phyloP scores from a whole-genome alignment of 352 stramenopile genomes.

The Globisporangium middletonii region DNA sequence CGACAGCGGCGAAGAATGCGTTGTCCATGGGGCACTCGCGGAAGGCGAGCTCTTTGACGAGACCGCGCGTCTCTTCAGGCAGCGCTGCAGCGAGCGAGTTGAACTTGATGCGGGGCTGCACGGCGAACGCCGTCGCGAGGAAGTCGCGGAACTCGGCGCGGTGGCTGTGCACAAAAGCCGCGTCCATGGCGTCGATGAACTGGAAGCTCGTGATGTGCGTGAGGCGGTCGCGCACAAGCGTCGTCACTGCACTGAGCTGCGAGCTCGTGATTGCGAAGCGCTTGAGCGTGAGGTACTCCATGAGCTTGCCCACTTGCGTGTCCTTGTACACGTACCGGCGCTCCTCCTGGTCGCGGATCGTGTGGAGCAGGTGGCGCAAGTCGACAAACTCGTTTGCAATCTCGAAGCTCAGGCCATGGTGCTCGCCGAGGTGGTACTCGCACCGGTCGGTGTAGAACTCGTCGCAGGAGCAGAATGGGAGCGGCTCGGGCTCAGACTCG shows the following conservation, averaged over 20 bases:
- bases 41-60: slow-evolving; percentile 36
- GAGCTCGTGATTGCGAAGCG: slow-evolving; percentile 39
- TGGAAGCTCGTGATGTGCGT: slow-evolving; percentile 39
- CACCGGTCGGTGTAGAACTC: slow-evolving; percentile 38
- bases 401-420: slow-evolving; percentile 49
- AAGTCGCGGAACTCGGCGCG: slow-evolving; percentile 39
- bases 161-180: slow-evolving; percentile 31
- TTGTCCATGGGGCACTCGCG: slow-evolving; percentile 47
- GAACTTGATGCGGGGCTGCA: slow-evolving; percentile 46
- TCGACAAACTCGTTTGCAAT: slow-evolving; percentile 42
- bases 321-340: slow-evolving; percentile 44
- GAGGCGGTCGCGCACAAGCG: slow-evolving; percentile 33
- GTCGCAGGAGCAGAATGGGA: slow-evolving; percentile 42
- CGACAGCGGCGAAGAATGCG: slow-evolving; percentile 40
- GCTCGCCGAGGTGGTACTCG: slow-evolving; percentile 39
- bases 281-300: slow-evolving; percentile 45
- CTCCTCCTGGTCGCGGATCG: slow-evolving; percentile 41
- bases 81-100: slow-evolving; percentile 39
- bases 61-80: slow-evolving; percentile 30
- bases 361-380: slow-evolving; percentile 39
- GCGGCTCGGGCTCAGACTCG: slow-evolving; percentile 41
- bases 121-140: slow-evolving; percentile 36
- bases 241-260: slow-evolving; percentile 37
- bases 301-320: slow-evolving; percentile 48
- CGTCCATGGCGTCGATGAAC: slow-evolving; percentile 39